Percentiles rank a stretch among this genome's conserved stretches.
These are phyloP conservation scores for Martensiomyces pterosporus DNA, from an alignment of 192 early-diverging fungal genomes.

Conservation along the genomic window DNA sequence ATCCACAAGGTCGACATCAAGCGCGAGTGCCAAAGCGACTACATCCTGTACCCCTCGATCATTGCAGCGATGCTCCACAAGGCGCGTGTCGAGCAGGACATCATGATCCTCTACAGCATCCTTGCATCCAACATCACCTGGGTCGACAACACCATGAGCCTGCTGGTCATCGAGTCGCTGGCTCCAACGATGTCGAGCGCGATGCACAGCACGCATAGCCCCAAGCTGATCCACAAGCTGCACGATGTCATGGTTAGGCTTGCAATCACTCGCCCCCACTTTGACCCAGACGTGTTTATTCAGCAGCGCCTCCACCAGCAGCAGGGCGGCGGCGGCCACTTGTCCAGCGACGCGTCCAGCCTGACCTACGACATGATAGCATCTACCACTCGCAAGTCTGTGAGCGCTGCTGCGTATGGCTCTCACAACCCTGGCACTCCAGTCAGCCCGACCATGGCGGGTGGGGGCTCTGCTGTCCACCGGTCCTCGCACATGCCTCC, in stretches of 20 bases:
- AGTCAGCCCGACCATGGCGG: constrained; percentile 7
- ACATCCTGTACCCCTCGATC: constrained; percentile 47
- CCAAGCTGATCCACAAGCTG: constrained; percentile 47
- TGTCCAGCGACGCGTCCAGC: constrained; percentile 24
- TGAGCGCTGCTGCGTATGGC: constrained; percentile 12
- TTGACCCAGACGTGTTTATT: constrained; percentile 49
- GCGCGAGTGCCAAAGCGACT: constrained; percentile 46
- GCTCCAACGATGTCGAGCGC: constrained; percentile 36
- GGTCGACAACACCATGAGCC: constrained; percentile 43
- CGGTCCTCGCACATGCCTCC: constrained; percentile 39
- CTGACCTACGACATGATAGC: constrained; percentile 40
- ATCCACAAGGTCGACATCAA: constrained; percentile 39
- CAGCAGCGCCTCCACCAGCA: constrained; percentile 31
- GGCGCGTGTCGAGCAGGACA: constrained; percentile 44
- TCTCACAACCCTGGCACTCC: constrained; percentile 1
- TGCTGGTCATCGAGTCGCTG: constrained; percentile 48
- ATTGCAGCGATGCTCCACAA: constrained; percentile 46
- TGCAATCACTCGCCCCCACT: constrained; percentile 47
- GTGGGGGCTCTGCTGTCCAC: constrained; percentile 4
- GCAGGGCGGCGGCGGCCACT: constrained; percentile 6
- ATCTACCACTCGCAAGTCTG: constrained; percentile 39
- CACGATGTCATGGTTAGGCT: constrained; percentile 47
- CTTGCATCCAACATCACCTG: constrained; percentile 44
- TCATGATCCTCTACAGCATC: constrained; percentile 42
- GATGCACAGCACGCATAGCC: constrained; percentile 36